Conservation (phyloP, 2,329 filamentous ascomycete species). For the Paraconiothyrium brasiliense region DNA sequence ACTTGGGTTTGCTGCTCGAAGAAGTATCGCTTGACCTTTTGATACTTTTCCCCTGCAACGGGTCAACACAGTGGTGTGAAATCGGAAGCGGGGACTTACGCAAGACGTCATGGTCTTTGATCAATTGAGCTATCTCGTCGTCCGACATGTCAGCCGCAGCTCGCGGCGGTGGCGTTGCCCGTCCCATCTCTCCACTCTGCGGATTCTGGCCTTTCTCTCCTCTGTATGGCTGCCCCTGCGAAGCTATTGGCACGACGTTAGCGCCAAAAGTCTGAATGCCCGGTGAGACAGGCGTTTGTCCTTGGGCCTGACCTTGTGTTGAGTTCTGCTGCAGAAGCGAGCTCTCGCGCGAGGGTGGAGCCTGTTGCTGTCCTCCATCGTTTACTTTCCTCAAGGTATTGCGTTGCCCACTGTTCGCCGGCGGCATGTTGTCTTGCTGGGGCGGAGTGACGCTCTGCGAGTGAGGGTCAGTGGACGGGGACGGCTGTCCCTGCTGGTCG, state of each 20-base stretch:
- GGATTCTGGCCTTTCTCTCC: slow-evolving; percentile 46
- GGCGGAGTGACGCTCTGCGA: slow-evolving; percentile 40
- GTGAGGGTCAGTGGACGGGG: slow-evolving; percentile 36
- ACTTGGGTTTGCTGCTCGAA: slow-evolving; percentile 92
- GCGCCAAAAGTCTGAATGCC: slow-evolving; percentile 55
- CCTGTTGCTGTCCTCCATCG: slow-evolving; percentile 40
- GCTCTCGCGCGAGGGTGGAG: slow-evolving; percentile 46
- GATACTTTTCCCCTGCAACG: slow-evolving; percentile 85
- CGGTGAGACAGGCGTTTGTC: slow-evolving; percentile 47
- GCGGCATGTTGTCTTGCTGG: slow-evolving; percentile 46
- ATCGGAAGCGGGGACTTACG: slow-evolving; percentile 47
- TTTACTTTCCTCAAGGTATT: slow-evolving; percentile 48
- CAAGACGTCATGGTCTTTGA: slow-evolving; percentile 61
- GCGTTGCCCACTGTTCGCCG: slow-evolving; percentile 33
- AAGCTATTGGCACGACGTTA: slow-evolving; percentile 55
- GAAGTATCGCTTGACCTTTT: slow-evolving; percentile 97
- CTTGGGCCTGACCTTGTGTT: slow-evolving; percentile 49
- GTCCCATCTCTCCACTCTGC: slow-evolving; percentile 47
- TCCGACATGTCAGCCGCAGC: slow-evolving; percentile 56
- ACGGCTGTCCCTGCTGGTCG: slow-evolving; percentile 43
- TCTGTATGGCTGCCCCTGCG: slow-evolving; percentile 56
- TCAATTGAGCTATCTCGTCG: slow-evolving; percentile 57
- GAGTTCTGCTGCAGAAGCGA: slow-evolving; percentile 47
- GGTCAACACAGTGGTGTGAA: slow-evolving; percentile 12
- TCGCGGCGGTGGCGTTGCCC: slow-evolving; percentile 58